phyloP scores from a whole-genome alignment of 1,139 yeast genomes.

The Hansenula sp. region DNA sequence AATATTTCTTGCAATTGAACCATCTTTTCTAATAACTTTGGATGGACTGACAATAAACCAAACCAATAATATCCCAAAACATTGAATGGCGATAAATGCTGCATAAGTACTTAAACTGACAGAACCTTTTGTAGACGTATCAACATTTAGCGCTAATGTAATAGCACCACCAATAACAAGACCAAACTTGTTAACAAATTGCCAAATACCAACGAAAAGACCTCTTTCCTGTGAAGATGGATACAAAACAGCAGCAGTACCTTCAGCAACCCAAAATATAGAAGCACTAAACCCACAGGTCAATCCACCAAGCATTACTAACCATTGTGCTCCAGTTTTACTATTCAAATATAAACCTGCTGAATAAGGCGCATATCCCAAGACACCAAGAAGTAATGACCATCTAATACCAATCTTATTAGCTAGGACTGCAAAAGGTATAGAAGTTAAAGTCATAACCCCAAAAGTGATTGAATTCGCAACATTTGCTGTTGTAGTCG shows the following conservation, averaged over 20 bases:
- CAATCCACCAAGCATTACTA: constrained; percentile 20
- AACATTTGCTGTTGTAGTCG: constrained; percentile 1
- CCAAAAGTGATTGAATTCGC: constrained; percentile 18
- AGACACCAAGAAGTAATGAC: constrained; percentile 20
- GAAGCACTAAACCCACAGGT: constrained; percentile 18
- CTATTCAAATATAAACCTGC: constrained; percentile 22
- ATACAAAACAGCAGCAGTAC: constrained; percentile 19
- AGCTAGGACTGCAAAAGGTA: constrained; percentile 16
- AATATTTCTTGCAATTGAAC: constrained; percentile 8
- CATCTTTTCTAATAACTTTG: constrained; percentile 18
- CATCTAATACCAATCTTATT: constrained; percentile 52
- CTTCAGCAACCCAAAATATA: constrained; percentile 23
- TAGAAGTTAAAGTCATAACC: constrained; percentile 16
- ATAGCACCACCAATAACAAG: constrained; percentile 22
- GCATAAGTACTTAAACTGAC: constrained; percentile 21
- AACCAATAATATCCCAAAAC: constrained; percentile 16
- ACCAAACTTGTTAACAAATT: constrained; percentile 19
- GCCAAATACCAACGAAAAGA: constrained; percentile 22
- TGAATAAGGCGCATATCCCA: constrained; percentile 22
- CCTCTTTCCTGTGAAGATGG: constrained; percentile 21
- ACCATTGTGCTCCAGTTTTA: constrained; percentile 19
- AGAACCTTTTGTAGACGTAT: constrained; percentile 11
- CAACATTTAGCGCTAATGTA: constrained; percentile 15
- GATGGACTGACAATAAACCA: constrained; percentile 18
- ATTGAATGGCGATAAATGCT: constrained; percentile 20